Evolutionary conservation across 352 stramenopile genomes (phyloP).

Genomic region (Phytophthora cactorum): DNA sequence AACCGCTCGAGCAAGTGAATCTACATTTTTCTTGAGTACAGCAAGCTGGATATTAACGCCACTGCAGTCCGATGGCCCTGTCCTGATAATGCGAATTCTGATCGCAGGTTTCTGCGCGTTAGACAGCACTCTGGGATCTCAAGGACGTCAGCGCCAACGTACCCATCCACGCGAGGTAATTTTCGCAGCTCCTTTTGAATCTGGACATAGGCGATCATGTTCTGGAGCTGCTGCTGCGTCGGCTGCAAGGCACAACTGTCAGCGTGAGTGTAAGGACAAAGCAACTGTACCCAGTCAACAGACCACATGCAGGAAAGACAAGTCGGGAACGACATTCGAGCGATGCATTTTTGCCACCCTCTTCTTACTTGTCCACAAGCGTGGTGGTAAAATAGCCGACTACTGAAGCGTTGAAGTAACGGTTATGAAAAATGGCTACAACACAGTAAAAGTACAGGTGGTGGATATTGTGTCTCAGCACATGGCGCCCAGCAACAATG

Average conservation of each 20-base stretch:
- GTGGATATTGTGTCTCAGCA: not conserved
- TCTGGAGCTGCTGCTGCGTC: constrained; percentile 69
- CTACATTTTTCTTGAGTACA: constrained; percentile 49
- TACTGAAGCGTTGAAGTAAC: constrained; percentile 22
- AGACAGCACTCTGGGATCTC: constrained; percentile 14
- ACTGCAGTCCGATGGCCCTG: constrained; percentile 23
- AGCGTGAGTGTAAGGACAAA: not conserved
- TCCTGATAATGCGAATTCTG: constrained; percentile 41
- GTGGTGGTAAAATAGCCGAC: constrained; percentile 5
- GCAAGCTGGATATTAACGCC: constrained; percentile 46
- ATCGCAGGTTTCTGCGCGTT: constrained; percentile 6
- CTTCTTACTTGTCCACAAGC: not conserved
- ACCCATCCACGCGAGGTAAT: constrained; percentile 73
- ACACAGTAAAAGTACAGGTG: not conserved
- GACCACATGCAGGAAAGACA: constrained; percentile 34
- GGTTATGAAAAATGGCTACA: constrained; percentile 13
- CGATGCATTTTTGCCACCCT: constrained; percentile 6
- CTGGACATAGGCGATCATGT: constrained; percentile 59
- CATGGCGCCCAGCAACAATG: not conserved
- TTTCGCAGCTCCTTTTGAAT: constrained; percentile 49
- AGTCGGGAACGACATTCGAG: constrained; percentile 19
- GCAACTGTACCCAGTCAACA: not conserved
- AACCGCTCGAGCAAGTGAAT: not conserved
- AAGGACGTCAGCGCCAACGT: not conserved
- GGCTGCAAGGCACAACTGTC: constrained; percentile 23